Base-by-base conservation (phyloP, 495 filamentous ascomycete species). In the Annulohypoxylon nitens region DNA sequence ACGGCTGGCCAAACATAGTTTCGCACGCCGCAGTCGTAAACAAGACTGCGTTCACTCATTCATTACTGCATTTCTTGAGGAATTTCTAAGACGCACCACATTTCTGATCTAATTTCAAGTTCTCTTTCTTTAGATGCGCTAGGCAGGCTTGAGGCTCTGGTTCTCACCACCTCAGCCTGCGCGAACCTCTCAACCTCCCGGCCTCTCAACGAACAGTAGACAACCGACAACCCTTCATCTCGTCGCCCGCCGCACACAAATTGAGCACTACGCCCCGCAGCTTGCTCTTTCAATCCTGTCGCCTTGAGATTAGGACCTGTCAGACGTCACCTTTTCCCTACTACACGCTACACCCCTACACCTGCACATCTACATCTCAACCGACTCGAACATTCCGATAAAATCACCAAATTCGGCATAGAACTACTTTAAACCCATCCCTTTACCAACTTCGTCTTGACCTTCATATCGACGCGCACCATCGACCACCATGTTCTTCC, bases 401-500 rank as follows among this genome's bases (percentile, higher is more conserved):
- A 12, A 47, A 11, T 45, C 20, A 6, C 36, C 16, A 20, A 14
- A 43, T 9, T 12, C 41, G 2, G 36, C 16, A 33, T 51, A 26
- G 25, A 30, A 14, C 34, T 20, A 54, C 12, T 34, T 55, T 36
- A 2, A 10, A 7, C 34, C 25, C 1, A 26, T 8, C 48, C 8
- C 10, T 26, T 25, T 53, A 41, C 43, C 25, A 45, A 53, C 23
- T 50, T 16, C 25, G 37, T 47, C 48, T 53, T 30, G 7, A 43
- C n/a, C 6, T 41, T n/a, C 45, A 25, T 11, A 5, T 5, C 1
- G 20, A 4, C 20, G 10, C 53, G 16, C 11, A 85, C 55, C 60
- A 99, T 98, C 20, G 10, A 47, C 20, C 11, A 85, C 55, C 60
- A 99, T 98, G 96, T 99, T 98, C 81, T 99, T 99, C 85, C 92